Conservation (phyloP, 2,329 filamentous ascomycete genomes). For the Zelopaecilomyces penicillatus region DNA sequence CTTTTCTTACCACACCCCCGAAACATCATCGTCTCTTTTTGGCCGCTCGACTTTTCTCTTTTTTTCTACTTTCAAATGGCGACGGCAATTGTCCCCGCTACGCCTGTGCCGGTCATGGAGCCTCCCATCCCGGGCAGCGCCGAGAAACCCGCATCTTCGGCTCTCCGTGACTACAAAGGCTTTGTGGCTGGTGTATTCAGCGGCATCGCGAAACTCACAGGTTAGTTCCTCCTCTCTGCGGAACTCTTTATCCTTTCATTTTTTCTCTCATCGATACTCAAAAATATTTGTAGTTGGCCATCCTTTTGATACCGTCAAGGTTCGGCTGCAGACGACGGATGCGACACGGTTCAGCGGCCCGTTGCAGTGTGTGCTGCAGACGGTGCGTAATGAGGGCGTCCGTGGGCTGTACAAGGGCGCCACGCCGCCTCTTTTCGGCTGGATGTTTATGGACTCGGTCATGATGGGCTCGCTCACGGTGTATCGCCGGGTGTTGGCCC, state of each 20-base stretch:
- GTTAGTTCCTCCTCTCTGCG: slow-evolving; percentile 37
- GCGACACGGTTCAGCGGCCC: slow-evolving; percentile 74
- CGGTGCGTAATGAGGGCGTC: slow-evolving; percentile 76
- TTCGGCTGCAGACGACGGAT: slow-evolving; percentile 82
- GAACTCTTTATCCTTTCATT: not conserved
- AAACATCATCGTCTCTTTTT: not conserved
- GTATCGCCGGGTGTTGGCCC: slow-evolving; percentile 75
- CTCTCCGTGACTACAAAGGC: slow-evolving; percentile 66
- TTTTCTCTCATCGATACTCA: not conserved
- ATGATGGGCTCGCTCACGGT: slow-evolving; percentile 91
- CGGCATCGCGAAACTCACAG: slow-evolving; percentile 80
- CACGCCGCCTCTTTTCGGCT: slow-evolving; percentile 83
- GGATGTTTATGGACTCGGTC: slow-evolving; percentile 93
- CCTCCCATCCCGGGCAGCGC: not conserved
- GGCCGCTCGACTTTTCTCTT: not conserved
- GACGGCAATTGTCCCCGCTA: slow-evolving; percentile 2
- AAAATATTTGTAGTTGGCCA: slow-evolving; percentile 44
- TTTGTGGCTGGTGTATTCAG: slow-evolving; percentile 96
- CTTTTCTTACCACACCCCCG: not conserved
- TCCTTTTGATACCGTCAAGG: slow-evolving; percentile 94
- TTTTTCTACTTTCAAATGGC: not conserved
- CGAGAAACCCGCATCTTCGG: slow-evolving; percentile 2
- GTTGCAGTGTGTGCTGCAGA: slow-evolving; percentile 76
- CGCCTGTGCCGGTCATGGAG: not conserved
- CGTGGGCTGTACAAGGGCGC: slow-evolving; percentile 89